A percentile compares a stretch with the other conserved stretches of the same genome.
These are phyloP conservation scores for Pugionium cornutum DNA, from an alignment of 345 rosid genomes.

Conservation along the genomic window DNA sequence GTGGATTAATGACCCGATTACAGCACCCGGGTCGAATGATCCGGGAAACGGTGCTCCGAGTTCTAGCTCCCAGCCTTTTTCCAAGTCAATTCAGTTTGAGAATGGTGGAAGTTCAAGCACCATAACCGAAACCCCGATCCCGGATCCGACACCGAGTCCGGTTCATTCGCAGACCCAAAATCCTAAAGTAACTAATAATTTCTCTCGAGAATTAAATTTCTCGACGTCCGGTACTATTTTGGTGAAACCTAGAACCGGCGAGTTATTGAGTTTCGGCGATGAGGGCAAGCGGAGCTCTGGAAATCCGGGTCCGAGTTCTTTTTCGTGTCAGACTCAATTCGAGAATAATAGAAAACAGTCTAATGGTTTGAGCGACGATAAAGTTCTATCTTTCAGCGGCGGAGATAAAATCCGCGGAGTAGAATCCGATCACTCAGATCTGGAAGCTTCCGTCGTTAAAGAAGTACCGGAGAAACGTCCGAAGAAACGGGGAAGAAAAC, in stretches of 20 bases:
- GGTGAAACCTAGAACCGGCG: conserved; percentile 76
- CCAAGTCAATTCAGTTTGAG: conserved; percentile 48
- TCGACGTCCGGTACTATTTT: conserved; percentile 56
- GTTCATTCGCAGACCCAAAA: conserved; percentile 38
- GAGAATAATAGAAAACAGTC: conserved; percentile 72
- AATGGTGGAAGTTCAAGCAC: conserved; percentile 46
- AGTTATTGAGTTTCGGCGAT: conserved; percentile 74
- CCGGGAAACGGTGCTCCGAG: conserved; percentile 35
- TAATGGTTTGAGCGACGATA: conserved; percentile 52
- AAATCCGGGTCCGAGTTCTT: conserved; percentile 42
- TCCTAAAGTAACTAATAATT: conserved; percentile 33
- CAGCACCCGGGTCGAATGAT: conserved; percentile 39
- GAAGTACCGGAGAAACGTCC: conserved; percentile 87
- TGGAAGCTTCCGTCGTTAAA: conserved; percentile 85
- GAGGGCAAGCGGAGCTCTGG: conserved; percentile 53
- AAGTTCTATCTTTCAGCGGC: conserved; percentile 75
- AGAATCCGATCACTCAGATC: conserved; percentile 93
- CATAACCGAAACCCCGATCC: conserved; percentile 37
- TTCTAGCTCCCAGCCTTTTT: conserved; percentile 37
- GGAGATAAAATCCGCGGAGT: conserved; percentile 60
- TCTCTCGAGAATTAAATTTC: conserved; percentile 69
- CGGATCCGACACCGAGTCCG: conserved; percentile 40
- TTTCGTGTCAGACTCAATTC: conserved; percentile 52
- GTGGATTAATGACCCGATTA: conserved; percentile 73
- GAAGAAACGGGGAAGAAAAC: conserved; percentile 68